Base-by-base conservation (phyloP, 179 eudicot species). In the Silene coronaria region DNA sequence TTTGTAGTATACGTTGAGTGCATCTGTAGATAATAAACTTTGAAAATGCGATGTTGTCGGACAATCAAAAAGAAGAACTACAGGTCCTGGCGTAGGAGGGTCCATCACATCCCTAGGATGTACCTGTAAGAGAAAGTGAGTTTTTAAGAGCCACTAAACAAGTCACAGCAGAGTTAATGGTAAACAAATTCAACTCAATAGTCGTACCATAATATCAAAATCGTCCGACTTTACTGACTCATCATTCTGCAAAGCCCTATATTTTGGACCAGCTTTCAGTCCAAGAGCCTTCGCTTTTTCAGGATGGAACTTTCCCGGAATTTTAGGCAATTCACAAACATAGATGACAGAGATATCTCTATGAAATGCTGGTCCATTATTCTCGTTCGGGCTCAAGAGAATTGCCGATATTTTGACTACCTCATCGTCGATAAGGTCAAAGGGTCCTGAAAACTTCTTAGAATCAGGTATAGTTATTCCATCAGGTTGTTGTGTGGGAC, bases 71-170 rank as follows among this genome's bases (percentile, higher is more conserved):
- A 92, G 85, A 69, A 95, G 80, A 61, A 92, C 91, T 27, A 88
- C 81, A 68, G 99, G 96, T n/a, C 97, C 97, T 16, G 97, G 96
- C 81, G 88, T 68, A 53, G 97, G 87, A 80, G 97, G 95, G 28
- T 88, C 97, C 86, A 92, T 75, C 58, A 95, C 95, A 66, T 95
- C 97, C 38, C 86, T 78, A 73, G 97, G 97, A 79, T 89, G 95
- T 74, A 95, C 95, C 99, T 95, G 81, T 34, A 63, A 78, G 77
- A 72, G 4, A 66, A 75, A 11, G 45, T 9, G 11, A 79, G 12
- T 23, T 11, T 7, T 57, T 64, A 48, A 48, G 69, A 64, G 23
- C 45, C 45, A 9, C 12, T 7, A 38, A 11, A 65, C 19, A 53
- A 22, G 36, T 59, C 48, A 58, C 12, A 70, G 45, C 45, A 38